Conservation (phyloP, 768 basidiomycete species). For the Crepidotus variabilis region DNA sequence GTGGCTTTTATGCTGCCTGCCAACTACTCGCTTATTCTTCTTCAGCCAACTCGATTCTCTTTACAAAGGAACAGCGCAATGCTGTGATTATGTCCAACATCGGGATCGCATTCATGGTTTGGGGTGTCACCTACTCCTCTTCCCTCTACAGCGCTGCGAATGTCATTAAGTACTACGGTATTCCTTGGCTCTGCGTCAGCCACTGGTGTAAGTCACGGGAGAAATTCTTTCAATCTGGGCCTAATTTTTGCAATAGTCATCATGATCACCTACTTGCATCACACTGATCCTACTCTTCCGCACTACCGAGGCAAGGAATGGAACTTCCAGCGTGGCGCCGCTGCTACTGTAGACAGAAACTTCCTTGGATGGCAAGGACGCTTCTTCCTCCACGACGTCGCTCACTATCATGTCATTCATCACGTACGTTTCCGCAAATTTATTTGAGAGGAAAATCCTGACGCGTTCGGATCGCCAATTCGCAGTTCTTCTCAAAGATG, state of each 20-base stretch:
- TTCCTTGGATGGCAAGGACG: constrained; percentile 63
- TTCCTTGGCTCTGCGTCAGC: constrained; percentile 53
- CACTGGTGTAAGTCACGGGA: constrained; percentile 45
- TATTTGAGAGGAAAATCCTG: background rate
- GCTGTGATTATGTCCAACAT: constrained; percentile 55
- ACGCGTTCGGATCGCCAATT: constrained; percentile 2
- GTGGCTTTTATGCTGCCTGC: constrained; percentile 16
- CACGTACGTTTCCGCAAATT: constrained; percentile 34
- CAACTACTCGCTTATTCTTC: background rate
- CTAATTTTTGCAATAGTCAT: constrained; percentile 27
- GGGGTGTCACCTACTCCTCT: constrained; percentile 31
- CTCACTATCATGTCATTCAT: constrained; percentile 62
- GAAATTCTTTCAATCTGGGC: background rate
- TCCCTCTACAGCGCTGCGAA: constrained; percentile 31
- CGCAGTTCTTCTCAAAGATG: constrained; percentile 57
- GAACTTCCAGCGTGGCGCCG: constrained; percentile 61
- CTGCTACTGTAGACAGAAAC: constrained; percentile 54
- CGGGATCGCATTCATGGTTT: constrained; percentile 49
- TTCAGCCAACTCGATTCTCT: constrained; percentile 52
- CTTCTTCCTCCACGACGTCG: constrained; percentile 66
- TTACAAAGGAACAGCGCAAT: constrained; percentile 47
- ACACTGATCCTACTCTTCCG: constrained; percentile 55
- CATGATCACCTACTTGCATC: constrained; percentile 62
- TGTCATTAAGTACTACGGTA: constrained; percentile 46
- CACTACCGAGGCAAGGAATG: constrained; percentile 56